These are phyloP conservation scores for Globisporangium emineosum DNA, from an alignment of 352 stramenopile genomes.

Conservation along the genomic window DNA sequence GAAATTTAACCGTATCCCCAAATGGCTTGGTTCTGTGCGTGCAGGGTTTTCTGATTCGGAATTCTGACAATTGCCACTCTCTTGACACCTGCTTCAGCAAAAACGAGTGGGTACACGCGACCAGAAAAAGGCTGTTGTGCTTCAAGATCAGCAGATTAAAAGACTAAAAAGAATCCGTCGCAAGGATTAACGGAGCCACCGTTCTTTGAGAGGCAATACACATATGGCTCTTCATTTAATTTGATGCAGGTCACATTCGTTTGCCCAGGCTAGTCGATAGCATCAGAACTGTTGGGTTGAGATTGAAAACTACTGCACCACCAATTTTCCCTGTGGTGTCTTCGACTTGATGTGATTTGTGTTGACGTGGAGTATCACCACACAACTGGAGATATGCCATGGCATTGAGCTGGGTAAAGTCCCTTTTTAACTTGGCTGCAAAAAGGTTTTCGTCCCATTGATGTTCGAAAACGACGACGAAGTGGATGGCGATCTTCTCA, in stretches of 20 bases:
- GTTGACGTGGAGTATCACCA: too few species aligned
- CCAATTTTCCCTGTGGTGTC: too few species aligned
- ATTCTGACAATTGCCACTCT: background rate
- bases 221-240: background rate
- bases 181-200: background rate
- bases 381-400: too few species aligned
- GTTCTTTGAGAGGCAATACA: background rate
- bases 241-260: background rate
- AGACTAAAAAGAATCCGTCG: background rate
- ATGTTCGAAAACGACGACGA: background rate
- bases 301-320: too few species aligned
- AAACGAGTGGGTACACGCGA: background rate
- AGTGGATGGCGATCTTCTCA: background rate
- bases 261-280: too few species aligned
- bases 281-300: background rate
- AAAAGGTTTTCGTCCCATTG: background rate
- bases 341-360: too few species aligned
- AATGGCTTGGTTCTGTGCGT: too few species aligned
- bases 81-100: background rate
- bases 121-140: background rate
- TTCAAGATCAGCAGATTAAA: background rate
- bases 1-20: too few species aligned
- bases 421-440: background rate
- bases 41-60: background rate
- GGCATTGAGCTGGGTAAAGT: too few species aligned